Percentiles rank a stretch among this genome's conserved stretches.
phyloP scores from a whole-genome alignment of 257 asterid genomes.

The Cinchona pubescens region DNA sequence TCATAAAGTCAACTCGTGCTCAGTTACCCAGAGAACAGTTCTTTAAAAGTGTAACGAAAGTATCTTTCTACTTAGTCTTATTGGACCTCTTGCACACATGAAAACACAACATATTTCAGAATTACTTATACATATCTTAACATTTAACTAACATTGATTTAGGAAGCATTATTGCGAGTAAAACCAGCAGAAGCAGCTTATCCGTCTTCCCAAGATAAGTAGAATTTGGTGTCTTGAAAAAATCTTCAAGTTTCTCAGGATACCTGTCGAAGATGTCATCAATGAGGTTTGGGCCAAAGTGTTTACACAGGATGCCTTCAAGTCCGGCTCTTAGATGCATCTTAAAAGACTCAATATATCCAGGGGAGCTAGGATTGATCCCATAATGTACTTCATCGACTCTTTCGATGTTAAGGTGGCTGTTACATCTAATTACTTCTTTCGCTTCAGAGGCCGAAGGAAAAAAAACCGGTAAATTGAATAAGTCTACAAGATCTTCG shows the following conservation, averaged over 20 bases:
- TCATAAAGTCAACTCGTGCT: too few species aligned
- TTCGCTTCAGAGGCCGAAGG: constrained; percentile 31
- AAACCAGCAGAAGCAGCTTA: background rate
- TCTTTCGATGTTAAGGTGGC: constrained; percentile 22
- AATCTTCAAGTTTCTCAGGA: constrained; percentile 1
- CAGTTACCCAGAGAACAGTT: too few species aligned
- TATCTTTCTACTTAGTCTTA: too few species aligned
- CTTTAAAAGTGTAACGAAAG: too few species aligned
- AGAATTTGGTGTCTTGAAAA: background rate
- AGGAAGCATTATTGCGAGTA: background rate
- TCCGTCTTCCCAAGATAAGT: background rate
- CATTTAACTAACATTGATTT: background rate
- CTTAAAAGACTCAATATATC: background rate
- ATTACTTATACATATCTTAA: background rate
- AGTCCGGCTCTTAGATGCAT: background rate
- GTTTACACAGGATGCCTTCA: background rate
- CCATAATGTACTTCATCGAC: constrained; percentile 4
- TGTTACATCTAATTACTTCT: constrained; percentile 14
- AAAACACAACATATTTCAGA: background rate
- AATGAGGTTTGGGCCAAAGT: background rate
- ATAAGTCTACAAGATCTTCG: constrained; percentile 28
- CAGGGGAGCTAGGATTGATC: background rate
- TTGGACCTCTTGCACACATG: too few species aligned
- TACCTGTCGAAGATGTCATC: constrained; percentile 9
- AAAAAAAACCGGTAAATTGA: constrained; percentile 32